Evolutionary conservation across 257 asterid species (phyloP).

Genomic region (Ophiorrhiza pumila): DNA sequence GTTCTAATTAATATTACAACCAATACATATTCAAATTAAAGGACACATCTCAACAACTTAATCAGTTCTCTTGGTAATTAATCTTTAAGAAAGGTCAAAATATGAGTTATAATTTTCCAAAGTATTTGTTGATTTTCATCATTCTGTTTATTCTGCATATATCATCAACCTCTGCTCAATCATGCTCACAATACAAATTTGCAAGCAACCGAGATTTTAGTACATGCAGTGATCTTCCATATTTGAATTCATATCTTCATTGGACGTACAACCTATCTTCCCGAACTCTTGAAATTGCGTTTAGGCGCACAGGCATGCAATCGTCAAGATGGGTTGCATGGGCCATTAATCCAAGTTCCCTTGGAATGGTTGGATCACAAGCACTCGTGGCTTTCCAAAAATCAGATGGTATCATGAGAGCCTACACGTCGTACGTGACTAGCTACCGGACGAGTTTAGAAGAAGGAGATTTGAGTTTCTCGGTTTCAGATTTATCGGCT

Average conservation of each 20-base stretch:
- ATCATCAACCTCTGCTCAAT: constrained; percentile 45
- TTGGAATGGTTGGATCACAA: constrained; percentile 78
- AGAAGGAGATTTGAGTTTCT: constrained; percentile 67
- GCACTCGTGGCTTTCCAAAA: constrained; percentile 71
- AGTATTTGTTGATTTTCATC: constrained; percentile 19
- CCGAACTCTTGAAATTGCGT: constrained; percentile 52
- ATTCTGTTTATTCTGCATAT: constrained; percentile 29
- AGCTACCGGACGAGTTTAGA: constrained; percentile 49
- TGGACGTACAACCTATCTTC: constrained; percentile 59
- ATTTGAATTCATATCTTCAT: constrained; percentile 71
- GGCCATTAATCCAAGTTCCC: constrained; percentile 68
- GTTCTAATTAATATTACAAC: too few relatives aligned
- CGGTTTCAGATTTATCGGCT: constrained; percentile 62
- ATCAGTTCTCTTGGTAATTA: not conserved
- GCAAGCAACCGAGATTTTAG: constrained; percentile 51
- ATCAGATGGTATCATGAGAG: constrained; percentile 64
- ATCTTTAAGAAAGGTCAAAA: not conserved
- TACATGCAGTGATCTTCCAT: constrained; percentile 66
- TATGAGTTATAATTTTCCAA: constrained; percentile 17
- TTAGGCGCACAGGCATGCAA: constrained; percentile 41
- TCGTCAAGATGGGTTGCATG: constrained; percentile 74
- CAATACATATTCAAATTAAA: not conserved
- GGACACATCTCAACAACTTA: not conserved
- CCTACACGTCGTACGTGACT: constrained; percentile 53
- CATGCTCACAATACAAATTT: constrained; percentile 58